Conservation (phyloP, 2,329 filamentous ascomycete species). For the Cordyceps cicadae region DNA sequence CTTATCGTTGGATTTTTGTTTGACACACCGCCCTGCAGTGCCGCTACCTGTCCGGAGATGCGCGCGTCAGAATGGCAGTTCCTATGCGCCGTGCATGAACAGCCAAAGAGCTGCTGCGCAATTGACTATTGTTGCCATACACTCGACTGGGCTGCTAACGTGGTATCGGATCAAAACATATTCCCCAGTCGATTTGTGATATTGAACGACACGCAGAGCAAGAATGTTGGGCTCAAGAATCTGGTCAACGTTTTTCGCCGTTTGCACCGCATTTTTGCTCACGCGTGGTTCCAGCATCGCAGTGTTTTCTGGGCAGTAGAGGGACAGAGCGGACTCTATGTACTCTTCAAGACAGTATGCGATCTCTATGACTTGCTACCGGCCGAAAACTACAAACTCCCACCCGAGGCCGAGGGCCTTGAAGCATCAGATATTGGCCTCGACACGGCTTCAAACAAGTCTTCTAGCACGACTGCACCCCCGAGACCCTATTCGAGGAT, state of each 20-base stretch:
- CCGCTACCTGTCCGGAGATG: conserved; percentile 92
- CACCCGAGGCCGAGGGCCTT: conserved; percentile 81
- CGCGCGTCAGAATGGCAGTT: conserved; percentile 99
- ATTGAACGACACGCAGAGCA: conserved; percentile 48
- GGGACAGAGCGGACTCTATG: conserved; percentile 80
- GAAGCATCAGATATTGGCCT: conserved; percentile 41
- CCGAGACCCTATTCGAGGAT: conserved; percentile 17
- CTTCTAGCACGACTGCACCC: conserved; percentile 6
- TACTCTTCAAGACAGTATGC: conserved; percentile 95
- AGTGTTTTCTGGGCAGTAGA: conserved; percentile 94
- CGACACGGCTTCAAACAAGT: conserved; percentile 31
- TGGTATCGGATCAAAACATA: conserved; percentile 87
- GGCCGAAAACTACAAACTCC: conserved; percentile 91
- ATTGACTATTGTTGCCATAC: conserved; percentile 99
- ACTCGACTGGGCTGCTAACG: conserved; percentile 92
- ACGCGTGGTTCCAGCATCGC: conserved; percentile 97
- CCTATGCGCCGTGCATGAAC: conserved; percentile 92
- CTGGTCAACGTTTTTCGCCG: conserved; percentile 91
- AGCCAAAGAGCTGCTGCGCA: conserved; percentile 92
- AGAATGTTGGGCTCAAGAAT: conserved; percentile 63
- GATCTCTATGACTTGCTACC: conserved; percentile 85
- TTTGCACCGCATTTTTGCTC: conserved; percentile 92
- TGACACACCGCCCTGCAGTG: conserved; percentile 81
- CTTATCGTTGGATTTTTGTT: conserved; percentile 89
- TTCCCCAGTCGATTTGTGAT: conserved; percentile 77